A percentile compares a stretch with the other conserved stretches of the same genome.
These are phyloP conservation scores for Penicillium goetzii DNA, from an alignment of 495 filamentous ascomycete species.

Conservation along the genomic window DNA sequence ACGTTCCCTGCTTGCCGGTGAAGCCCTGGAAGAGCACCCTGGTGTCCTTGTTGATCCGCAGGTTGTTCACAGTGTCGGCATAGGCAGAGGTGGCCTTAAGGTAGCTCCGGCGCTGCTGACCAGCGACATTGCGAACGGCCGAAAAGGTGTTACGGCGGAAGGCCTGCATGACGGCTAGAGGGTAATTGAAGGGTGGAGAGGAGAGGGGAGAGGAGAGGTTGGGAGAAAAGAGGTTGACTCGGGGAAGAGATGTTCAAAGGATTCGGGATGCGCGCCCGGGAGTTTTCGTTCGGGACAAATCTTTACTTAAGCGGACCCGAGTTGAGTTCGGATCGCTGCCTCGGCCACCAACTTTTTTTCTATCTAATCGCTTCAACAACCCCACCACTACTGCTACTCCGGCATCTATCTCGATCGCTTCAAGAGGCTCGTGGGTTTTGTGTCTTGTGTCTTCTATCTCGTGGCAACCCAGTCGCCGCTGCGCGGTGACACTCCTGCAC, in stretches of 20 bases:
- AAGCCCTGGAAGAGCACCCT: constrained; percentile 97
- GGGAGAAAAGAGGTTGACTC: constrained; percentile 21
- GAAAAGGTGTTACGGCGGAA: constrained; percentile 55
- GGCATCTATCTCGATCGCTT: constrained; percentile 3
- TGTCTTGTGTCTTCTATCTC: neutral
- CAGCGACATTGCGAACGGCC: constrained; percentile 52
- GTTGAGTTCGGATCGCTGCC: constrained; percentile 35
- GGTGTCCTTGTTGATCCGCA: constrained; percentile 89
- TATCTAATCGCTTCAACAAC: constrained; percentile 28
- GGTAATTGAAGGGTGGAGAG: constrained; percentile 27
- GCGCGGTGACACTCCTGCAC: constrained; percentile 27
- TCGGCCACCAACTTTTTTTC: constrained; percentile 38
- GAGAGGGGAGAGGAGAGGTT: constrained; percentile 22
- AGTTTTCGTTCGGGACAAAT: constrained; percentile 50
- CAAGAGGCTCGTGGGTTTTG: neutral
- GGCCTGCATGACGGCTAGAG: constrained; percentile 55
- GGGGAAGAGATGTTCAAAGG: constrained; percentile 27
- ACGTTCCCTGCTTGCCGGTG: constrained; percentile 99
- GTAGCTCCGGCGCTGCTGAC: constrained; percentile 65
- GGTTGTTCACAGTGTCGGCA: constrained; percentile 80
- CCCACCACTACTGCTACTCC: constrained; percentile 21
- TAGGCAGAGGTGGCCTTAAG: constrained; percentile 72
- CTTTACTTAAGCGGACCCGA: constrained; percentile 51
- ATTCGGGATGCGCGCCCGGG: constrained; percentile 40
- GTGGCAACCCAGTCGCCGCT: constrained; percentile 4